A percentile compares a stretch with the other conserved stretches of the same genome.
These are phyloP conservation scores for Voacanga thouarsii DNA, from an alignment of 257 asterid genomes.

Conservation along the genomic window DNA sequence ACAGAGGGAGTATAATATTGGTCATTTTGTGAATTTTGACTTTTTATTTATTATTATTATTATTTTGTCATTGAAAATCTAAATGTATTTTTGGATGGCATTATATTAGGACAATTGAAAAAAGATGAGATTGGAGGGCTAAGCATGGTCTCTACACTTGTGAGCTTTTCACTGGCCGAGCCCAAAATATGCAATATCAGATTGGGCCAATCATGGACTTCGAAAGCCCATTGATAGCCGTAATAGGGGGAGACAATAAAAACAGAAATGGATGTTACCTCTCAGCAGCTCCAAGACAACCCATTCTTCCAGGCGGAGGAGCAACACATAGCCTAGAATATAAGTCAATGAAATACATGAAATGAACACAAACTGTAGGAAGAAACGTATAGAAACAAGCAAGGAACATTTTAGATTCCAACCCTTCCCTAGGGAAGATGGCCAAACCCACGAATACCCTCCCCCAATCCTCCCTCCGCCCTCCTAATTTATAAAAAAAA, in stretches of 20 bases:
- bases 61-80: no score
- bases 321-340: constrained; percentile 67
- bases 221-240: neutral
- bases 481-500: neutral
- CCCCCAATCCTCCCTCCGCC: neutral
- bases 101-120: no score
- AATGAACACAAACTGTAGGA: neutral
- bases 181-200: neutral
- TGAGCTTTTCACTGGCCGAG: neutral
- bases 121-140: neutral
- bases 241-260: neutral
- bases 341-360: constrained; percentile 6
- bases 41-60: no score
- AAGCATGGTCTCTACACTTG: neutral
- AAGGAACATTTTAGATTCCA: neutral
- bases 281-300: constrained; percentile 71
- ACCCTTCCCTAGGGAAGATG: no score
- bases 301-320: constrained; percentile 88
- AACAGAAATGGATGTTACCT: constrained; percentile 39
- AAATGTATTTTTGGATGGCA: no score
- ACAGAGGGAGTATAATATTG: no score
- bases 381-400: constrained; percentile 4
- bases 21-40: no score
- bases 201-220: neutral
- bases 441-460: no score